Evolutionary conservation across 768 basidiomycete species (phyloP).

Genomic region (Serendipita sp.): DNA sequence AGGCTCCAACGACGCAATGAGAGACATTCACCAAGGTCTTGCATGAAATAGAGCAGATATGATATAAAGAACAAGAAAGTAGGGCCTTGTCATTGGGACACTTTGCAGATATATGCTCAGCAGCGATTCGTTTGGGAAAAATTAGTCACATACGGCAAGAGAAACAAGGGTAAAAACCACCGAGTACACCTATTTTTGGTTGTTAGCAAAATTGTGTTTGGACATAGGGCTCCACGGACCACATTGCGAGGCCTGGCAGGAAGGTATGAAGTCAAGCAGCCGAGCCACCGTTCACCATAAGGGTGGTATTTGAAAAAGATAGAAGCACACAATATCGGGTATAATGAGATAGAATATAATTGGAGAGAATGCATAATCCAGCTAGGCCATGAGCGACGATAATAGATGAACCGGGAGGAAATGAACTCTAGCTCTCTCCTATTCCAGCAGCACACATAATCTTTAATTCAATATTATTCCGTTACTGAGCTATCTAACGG

Average conservation of each 20-base stretch:
- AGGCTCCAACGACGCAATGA: neutral
- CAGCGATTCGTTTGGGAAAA: conserved; percentile 5
- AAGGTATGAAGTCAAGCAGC: too few relatives aligned
- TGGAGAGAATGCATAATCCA: neutral
- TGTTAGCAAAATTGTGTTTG: neutral
- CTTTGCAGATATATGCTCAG: conserved; percentile 3
- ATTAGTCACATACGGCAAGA: conserved; percentile 36
- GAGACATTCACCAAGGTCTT: conserved; percentile 53
- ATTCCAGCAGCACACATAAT: too few relatives aligned
- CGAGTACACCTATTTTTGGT: conserved; percentile 53
- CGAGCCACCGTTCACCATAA: too few relatives aligned
- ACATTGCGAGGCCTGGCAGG: neutral
- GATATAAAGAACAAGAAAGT: conserved; percentile 61
- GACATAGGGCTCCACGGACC: neutral
- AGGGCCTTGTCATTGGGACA: conserved; percentile 64
- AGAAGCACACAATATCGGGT: neutral
- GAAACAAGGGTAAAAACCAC: conserved; percentile 66
- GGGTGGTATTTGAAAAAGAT: too few relatives aligned
- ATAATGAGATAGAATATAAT: neutral
- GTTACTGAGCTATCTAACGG: too few relatives aligned
- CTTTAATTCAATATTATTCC: too few relatives aligned
- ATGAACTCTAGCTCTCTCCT: too few relatives aligned
- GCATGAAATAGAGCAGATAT: conserved; percentile 67
- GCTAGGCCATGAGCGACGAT: too few relatives aligned
- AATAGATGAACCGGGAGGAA: too few relatives aligned